phyloP scores from a whole-genome alignment of 257 asterid species.

The Scutellaria baicalensis region DNA sequence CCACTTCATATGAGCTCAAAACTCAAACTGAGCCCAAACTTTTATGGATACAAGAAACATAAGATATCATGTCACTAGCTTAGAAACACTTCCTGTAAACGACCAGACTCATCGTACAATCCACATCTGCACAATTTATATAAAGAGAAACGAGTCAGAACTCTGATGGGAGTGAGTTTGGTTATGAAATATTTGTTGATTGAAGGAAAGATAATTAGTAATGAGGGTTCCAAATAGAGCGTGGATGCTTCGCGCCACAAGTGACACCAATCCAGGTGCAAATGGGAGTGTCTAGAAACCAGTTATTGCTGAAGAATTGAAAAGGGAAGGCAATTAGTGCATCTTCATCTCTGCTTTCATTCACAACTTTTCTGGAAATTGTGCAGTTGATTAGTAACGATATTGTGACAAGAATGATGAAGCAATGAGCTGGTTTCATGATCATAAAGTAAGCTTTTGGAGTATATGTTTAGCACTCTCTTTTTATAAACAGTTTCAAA shows the following conservation, averaged over 20 bases:
- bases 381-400: not conserved
- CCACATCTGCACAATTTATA: constrained; percentile 45
- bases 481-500: too few relatives aligned
- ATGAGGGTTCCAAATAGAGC: not conserved
- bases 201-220: not conserved
- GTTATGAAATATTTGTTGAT: too few relatives aligned
- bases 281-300: too few relatives aligned
- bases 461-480: too few relatives aligned
- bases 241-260: not conserved
- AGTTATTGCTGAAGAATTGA: too few relatives aligned
- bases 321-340: constrained; percentile 24
- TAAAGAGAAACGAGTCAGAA: too few relatives aligned
- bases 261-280: too few relatives aligned
- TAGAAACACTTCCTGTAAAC: constrained; percentile 64
- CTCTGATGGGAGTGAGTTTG: too few relatives aligned
- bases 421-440: not conserved
- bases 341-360: constrained; percentile 10
- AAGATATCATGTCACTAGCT: constrained; percentile 13
- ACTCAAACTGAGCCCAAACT: not conserved
- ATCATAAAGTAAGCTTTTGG: too few relatives aligned
- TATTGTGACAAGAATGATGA: constrained; percentile 1
- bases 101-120: constrained; percentile 54
- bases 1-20: constrained; percentile 8
- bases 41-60: not conserved
- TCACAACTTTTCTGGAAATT: not conserved